Base-by-base conservation (phyloP, 2,329 filamentous ascomycete species). In the Pyrenochaeta sp. region DNA sequence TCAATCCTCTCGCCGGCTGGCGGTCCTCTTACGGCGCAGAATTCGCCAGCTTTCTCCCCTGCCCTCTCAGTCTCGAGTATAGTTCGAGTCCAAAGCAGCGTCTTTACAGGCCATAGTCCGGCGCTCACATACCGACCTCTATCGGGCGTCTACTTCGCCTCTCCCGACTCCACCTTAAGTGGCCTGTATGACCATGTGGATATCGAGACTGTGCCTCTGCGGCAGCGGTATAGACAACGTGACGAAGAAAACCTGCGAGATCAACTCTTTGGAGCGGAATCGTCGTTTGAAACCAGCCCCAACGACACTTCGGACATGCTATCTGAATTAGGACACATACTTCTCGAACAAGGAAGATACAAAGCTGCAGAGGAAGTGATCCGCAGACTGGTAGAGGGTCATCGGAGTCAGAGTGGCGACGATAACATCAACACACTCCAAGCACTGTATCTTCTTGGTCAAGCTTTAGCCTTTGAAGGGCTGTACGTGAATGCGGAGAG, bases 31-130 rank as follows among this genome's bases (percentile, higher is more conserved):
- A 30, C 50, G 7, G 39, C 52, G 7, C 55, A 54, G 40, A 61
- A 45, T 46, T 33, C 55, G 7, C 41, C 32, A 39, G 43, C 54
- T 2, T 23, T 43, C n/a, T 63, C 62, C 35, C 58, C 62, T 29
- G 47, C 62, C 20, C n/a, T n/a, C n/a, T 63, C 60, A n/a, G 31
- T 66, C 15, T 54, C 62, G n/a, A 63, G 58, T 46, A 50, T 63
- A 6, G 45, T 62, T 36, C 54, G 45, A 36, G 44, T 35, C 46
- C 46, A 59, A 50, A 32, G 7, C 29, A 66, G 60, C 50, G 32
- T 37, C 33, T 63, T 66, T 31, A 23, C 45, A 18, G 52, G 58
- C 17, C 51, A 63, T 45, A 66, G 60, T 45, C 59, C 59, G 18
- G 57, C 59, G 32, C 49, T 43, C 11, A 37, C 33, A 27, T 49